Evolutionary conservation across 305 asterid species (phyloP).

Genomic region (Withania somnifera): DNA sequence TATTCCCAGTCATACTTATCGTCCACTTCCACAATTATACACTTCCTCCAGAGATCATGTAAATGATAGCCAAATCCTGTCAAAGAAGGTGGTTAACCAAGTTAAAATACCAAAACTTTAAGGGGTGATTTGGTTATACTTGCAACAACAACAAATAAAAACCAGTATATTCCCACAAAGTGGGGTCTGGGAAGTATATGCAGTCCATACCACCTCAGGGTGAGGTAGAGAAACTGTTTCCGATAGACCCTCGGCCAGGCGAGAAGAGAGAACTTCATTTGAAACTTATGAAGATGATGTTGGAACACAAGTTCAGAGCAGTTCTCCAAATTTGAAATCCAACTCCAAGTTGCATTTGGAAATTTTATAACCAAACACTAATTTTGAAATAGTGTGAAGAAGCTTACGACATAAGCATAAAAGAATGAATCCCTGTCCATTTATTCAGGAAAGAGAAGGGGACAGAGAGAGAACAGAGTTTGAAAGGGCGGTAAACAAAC

Average conservation of each 20-base stretch:
- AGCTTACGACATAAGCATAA: neutral
- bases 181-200: too few species aligned
- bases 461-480: neutral
- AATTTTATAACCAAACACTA: neutral
- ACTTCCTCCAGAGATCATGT: neutral
- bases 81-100: neutral
- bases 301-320: neutral
- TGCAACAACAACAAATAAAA: too few species aligned
- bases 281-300: neutral
- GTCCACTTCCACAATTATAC: neutral
- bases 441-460: neutral
- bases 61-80: neutral
- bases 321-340: neutral
- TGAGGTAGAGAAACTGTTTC: too few species aligned
- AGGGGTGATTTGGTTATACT: neutral
- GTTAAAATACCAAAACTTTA: neutral
- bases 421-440: neutral
- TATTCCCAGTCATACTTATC: neutral
- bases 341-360: neutral
- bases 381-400: neutral
- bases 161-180: too few species aligned
- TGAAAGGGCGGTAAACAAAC: neutral
- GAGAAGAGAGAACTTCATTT: neutral
- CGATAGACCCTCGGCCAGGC: too few species aligned
- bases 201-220: too few species aligned